Conservation (phyloP, 257 asterid genomes). For the Solanum dulcamara region DNA sequence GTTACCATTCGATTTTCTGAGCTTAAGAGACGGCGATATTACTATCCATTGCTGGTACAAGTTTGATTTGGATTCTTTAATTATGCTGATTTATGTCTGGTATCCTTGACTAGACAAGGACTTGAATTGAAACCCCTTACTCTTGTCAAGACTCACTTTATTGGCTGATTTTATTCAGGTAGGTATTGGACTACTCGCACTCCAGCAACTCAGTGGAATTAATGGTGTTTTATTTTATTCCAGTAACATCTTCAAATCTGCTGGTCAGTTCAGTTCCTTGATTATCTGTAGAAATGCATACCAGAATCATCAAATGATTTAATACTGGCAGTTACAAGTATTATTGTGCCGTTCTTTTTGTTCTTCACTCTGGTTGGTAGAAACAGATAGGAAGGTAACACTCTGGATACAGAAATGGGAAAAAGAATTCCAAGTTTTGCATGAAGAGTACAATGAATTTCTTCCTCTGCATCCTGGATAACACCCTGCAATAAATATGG, state of each 20-base stretch:
- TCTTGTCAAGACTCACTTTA: neutral
- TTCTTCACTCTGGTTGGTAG: neutral
- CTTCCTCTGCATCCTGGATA: neutral
- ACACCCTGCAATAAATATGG: neutral
- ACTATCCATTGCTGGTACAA: conserved; percentile 76
- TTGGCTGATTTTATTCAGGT: conserved; percentile 25
- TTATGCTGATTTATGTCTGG: neutral
- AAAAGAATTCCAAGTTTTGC: neutral
- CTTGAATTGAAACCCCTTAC: neutral
- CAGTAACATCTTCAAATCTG: conserved; percentile 68
- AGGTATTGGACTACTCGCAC: conserved; percentile 73
- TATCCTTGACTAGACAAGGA: neutral
- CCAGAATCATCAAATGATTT: neutral
- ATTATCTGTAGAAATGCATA: neutral
- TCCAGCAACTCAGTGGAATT: conserved; percentile 81
- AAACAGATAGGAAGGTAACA: neutral
- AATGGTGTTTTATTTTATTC: conserved; percentile 84
- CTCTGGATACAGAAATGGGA: neutral
- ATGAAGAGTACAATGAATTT: neutral
- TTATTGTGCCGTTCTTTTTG: neutral
- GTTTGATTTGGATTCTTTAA: neutral
- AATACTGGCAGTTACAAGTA: neutral
- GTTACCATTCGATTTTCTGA: conserved; percentile 62
- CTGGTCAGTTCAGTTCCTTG: conserved; percentile 34
- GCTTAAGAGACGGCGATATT: conserved; percentile 64